Base-by-base conservation (phyloP, 2,329 filamentous ascomycete species). In the Colletotrichum horii region DNA sequence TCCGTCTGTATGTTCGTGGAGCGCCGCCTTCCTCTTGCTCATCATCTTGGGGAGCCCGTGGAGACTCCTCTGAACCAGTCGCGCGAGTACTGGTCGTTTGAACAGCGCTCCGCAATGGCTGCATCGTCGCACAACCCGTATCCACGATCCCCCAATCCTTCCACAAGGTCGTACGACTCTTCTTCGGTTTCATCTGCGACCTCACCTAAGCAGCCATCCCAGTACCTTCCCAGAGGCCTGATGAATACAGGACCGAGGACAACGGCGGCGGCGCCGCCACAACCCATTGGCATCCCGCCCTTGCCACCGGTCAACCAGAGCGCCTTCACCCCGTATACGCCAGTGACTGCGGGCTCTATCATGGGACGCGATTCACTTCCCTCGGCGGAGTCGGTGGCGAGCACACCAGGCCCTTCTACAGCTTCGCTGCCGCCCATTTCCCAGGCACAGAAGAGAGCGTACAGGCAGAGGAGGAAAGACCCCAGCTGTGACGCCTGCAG, bases 401-500 rank as follows among this genome's bases (percentile, higher is more conserved):
- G 89, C 81, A 91, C 90, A 19, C 91, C 90, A 32, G 88, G 88
- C 52, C 83, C 84, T 28, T 84, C 85, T 56, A 84, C 80, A 79
- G 84, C 84, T 30, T 81, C 81, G 76, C 79, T 83, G 61, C 85
- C 80, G 67, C 80, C 66, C 75, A 80, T 66, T 79, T 81, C 79
- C 78, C 94, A 94, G 79, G 91, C 94, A 36, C 95, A 98, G 84
- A 98, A 98, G 84, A 90, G 97, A 82, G 96, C 97, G 4, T 99
- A 98, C 86, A 93, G 97, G 28, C 97, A 99, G 84, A 90, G 97
- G 79, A 91, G 97, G 79, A 99, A 99, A 83, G 97, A 99, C 81
- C 97, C 97, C 2, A 98, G 96, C 82, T 99, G 97, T 84, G 97
- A 99, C 87, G 97, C 97, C 66, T 99, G 97, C 83, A 92, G 97